Conservation (phyloP, 441 rosid species). For the Corymbia citriodora region DNA sequence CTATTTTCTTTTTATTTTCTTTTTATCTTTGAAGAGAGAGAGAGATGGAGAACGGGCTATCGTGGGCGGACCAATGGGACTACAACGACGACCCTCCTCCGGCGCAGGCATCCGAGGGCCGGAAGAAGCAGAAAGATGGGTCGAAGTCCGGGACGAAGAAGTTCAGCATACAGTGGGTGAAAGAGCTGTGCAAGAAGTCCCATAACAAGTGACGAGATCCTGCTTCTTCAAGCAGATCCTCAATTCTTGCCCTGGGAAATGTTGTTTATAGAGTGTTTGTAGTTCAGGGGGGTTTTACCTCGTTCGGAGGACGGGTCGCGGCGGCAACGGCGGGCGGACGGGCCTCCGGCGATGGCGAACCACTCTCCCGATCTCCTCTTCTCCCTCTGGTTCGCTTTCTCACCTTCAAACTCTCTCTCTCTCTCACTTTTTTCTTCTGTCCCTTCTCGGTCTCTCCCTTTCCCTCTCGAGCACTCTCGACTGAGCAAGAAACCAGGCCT, state of each 20-base stretch:
- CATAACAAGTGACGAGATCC: conserved; percentile 9
- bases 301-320: too few species aligned
- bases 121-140: conserved; percentile 31
- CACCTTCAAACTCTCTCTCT: too few species aligned
- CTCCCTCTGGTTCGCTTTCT: too few species aligned
- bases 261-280: not conserved
- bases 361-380: too few species aligned
- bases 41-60: conserved; percentile 60
- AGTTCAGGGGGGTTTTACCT: too few species aligned
- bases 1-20: too few species aligned
- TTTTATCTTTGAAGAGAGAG: not conserved
- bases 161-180: conserved; percentile 61
- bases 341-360: too few species aligned
- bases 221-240: not conserved
- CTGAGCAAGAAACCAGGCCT: too few species aligned
- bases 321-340: too few species aligned
- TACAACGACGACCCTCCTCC: conserved; percentile 46
- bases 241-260: not conserved
- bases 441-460: too few species aligned
- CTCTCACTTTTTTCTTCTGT: too few species aligned
- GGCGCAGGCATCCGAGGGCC: conserved; percentile 13
- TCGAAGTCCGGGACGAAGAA: conserved; percentile 37
- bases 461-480: too few species aligned
- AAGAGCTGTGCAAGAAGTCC: conserved; percentile 59
- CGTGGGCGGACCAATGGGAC: conserved; percentile 98